A percentile compares a stretch with the other conserved stretches of the same genome.
phyloP scores from a whole-genome alignment of 306 rosid species.

The Erythrophleum fordii region DNA sequence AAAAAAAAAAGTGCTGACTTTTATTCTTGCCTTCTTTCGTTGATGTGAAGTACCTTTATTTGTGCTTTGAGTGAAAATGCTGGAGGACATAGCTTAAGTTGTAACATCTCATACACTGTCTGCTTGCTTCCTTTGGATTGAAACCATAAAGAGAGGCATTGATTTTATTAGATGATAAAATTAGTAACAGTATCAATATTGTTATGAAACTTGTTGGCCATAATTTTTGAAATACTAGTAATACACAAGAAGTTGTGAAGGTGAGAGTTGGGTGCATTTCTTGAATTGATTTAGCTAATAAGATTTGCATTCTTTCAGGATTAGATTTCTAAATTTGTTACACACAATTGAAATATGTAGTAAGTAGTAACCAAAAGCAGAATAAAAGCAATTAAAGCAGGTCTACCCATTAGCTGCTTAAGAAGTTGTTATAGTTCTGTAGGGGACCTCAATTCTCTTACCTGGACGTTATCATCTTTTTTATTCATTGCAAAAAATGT shows the following conservation, averaged over 20 bases:
- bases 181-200: neutral
- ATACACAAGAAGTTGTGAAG: neutral
- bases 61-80: slow-evolving; percentile 17
- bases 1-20: neutral
- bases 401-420: neutral
- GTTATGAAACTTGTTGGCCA: neutral
- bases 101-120: neutral
- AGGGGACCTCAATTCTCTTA: neutral
- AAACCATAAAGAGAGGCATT: slow-evolving; percentile 3
- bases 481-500: neutral
- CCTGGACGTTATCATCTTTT: neutral
- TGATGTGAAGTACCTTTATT: neutral
- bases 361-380: neutral
- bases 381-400: neutral
- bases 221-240: slow-evolving; percentile 18
- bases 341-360: neutral
- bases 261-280: slow-evolving; percentile 33
- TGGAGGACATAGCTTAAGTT: neutral
- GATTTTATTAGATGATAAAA: neutral
- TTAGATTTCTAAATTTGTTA: neutral
- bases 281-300: slow-evolving; percentile 9
- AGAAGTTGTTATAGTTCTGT: neutral
- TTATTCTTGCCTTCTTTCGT: slow-evolving; percentile 10
- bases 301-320: neutral
- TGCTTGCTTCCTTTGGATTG: slow-evolving; percentile 1